Base-by-base conservation (phyloP, 495 filamentous ascomycete species). In the Talaromyces borbonicus region DNA sequence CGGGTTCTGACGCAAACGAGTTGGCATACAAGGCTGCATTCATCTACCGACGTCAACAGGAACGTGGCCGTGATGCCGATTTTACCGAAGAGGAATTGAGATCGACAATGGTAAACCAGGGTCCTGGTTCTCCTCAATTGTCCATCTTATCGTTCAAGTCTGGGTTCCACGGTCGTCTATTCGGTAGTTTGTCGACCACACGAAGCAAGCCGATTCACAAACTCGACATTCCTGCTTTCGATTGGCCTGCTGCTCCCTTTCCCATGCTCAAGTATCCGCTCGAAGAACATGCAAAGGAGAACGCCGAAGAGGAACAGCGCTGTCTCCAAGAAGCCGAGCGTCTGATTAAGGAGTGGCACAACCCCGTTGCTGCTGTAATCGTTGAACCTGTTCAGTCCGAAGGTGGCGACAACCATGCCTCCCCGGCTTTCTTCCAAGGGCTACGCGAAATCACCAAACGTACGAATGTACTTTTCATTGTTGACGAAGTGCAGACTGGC, bases 21-120 rank as follows among this genome's bases (percentile, higher is more conserved):
- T 88, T 87, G n/a, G 93, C 93, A 41, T 99, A 90, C 76, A 98
- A 98, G 66, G 92, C 92, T 29, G 92, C 92, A 46, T 97, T 97
- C 74, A 98, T 98, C 83, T 98, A 85, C 79, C 83, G 84, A 50
- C 83, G 90, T 18, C 87, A 89, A 60, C 77, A 81, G 33, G 80
- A 95, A 67, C 85, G 92, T 52, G 92, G 90, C 19, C 62, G 74
- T 47, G 57, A 82, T 37, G 84, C 85, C 23, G 87, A 90, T 51
- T 97, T 97, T 69, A 83, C 86, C 15, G 72, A 79, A 25, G 81
- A 87, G 53, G 92, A 98, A 63, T 71, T 90, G 50, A 56, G 67
- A 16, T 80, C 79, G 6, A 71, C 79, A 56, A 98, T 98, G 92
- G 63, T 75, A 49, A 98, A 98, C 74, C 67, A 90, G 59, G 52